Base-by-base conservation (phyloP, 768 basidiomycete genomes). In the Boletus speciosus region DNA sequence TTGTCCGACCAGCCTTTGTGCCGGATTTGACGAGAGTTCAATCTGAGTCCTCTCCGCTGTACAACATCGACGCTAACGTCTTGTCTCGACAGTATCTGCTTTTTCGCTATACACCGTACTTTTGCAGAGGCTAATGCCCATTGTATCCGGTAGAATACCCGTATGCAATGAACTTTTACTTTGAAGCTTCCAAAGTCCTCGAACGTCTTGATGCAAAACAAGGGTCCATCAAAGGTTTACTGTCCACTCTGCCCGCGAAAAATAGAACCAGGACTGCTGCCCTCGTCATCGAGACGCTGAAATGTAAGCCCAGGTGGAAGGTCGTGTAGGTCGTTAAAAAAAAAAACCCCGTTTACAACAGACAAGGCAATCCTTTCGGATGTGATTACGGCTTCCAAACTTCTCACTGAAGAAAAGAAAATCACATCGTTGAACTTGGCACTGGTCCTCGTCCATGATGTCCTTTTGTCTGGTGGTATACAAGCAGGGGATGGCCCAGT, bases 221-320 rank as follows among this genome's bases (percentile, higher is more conserved):
- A 70, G 94, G 93, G n/a, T 95, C 92, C 14, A 88, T 98, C 66
- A 94, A 96, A 66, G 82, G 94, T 50, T 71, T 93, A 34, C 74
- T 96, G 39, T 82, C 83, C 19, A 81, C 82, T 51, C 75, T 93
- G 29, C 82, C 88, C 27, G 83, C 86, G 66, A 85, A 86, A 71
- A 79, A 81, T 60, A 80, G 87, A 64, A 90, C 89, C 65, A 78
- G 92, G 49, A 86, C 85, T 6, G 81, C 90, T 34, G 91, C 91
- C 9, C 82, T 97, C 36, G 85, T 98, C 32, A 94, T 98, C 50
- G 92, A 97, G 74, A 96, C 93, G 0, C 75, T 98, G 44, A 98
- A 97, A 81, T 98, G 95, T 96, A 72, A 77, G 84, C 57, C 41
- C 29, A 8, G 42, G 29, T 37, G 29, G n/a, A 29, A 27, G 25